Evolutionary conservation across 352 stramenopile species (phyloP).

Genomic region (Hyaloperonospora arabidopsidis): DNA sequence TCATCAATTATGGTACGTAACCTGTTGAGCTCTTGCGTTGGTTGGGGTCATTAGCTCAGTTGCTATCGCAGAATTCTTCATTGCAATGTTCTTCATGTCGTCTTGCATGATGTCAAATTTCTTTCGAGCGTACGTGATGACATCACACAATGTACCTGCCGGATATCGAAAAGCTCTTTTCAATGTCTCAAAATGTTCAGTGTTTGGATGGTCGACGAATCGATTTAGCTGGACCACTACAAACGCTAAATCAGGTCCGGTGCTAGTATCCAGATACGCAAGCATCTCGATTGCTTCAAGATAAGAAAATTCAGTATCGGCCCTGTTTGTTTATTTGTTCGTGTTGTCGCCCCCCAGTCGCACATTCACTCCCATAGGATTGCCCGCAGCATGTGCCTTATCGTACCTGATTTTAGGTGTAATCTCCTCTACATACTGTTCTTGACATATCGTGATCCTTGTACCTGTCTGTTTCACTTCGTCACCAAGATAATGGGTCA

Average conservation of each 20-base stretch:
- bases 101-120: not conserved
- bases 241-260: slow-evolving; percentile 19
- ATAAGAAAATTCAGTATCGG: slow-evolving; percentile 7
- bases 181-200: slow-evolving; percentile 2
- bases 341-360: slow-evolving; percentile 2
- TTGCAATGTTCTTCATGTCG: not conserved
- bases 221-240: slow-evolving; percentile 19
- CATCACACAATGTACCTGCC: not conserved
- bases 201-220: slow-evolving; percentile 12
- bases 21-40: not conserved
- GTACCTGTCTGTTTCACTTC: not conserved
- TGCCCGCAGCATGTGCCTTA: slow-evolving; percentile 3
- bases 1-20: not conserved
- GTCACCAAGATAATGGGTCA: not conserved
- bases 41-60: not conserved
- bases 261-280: slow-evolving; percentile 28
- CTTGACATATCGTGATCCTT: not conserved
- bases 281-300: slow-evolving; percentile 13
- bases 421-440: not conserved
- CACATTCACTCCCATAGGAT: slow-evolving; percentile 11
- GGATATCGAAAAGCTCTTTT: slow-evolving; percentile 8
- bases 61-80: not conserved
- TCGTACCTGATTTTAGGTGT: not conserved
- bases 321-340: not conserved
- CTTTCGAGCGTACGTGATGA: slow-evolving; percentile 3